phyloP scores from a whole-genome alignment of 345 rosid genomes.

The Eutrema japonicum region DNA sequence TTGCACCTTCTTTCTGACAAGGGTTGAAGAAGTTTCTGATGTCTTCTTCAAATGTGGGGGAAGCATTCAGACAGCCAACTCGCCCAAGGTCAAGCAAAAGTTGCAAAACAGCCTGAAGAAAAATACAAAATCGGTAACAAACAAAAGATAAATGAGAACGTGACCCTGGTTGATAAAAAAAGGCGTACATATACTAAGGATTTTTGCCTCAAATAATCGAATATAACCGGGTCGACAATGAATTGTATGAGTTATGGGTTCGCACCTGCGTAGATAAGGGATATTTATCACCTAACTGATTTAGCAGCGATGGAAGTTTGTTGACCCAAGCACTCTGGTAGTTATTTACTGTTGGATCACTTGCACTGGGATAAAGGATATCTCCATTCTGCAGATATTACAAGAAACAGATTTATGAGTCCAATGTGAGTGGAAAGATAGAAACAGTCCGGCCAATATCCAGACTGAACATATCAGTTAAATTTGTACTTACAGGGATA shows the following conservation, averaged over 20 bases:
- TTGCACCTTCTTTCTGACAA: conserved; percentile 55
- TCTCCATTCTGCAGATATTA: conserved; percentile 54
- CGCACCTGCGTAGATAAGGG: conserved; percentile 68
- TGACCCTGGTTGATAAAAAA: conserved; percentile 15
- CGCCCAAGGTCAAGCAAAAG: conserved; percentile 75
- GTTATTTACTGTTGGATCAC: conserved; percentile 52
- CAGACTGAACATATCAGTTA: conserved; percentile 9
- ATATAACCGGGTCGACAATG: background rate
- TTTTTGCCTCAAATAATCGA: conserved; percentile 25
- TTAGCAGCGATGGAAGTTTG: conserved; percentile 69
- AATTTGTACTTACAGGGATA: conserved; percentile 64
- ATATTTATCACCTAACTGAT: conserved; percentile 60
- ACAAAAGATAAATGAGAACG: conserved; percentile 29
- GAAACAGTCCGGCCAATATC: conserved; percentile 12
- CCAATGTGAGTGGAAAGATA: conserved; percentile 6
- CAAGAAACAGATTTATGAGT: conserved; percentile 16
- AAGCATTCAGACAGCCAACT: conserved; percentile 49
- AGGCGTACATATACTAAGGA: conserved; percentile 4
- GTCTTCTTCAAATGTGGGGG: conserved; percentile 50
- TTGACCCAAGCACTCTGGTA: conserved; percentile 71
- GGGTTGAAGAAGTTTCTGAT: conserved; percentile 62
- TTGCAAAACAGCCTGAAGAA: conserved; percentile 63
- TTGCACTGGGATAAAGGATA: conserved; percentile 43
- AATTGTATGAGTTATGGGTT: conserved; percentile 22
- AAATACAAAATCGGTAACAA: conserved; percentile 20